These are phyloP conservation scores for Cryptococcus sp. DNA, from an alignment of 1,284 basidiomycete species.

Conservation along the genomic window DNA sequence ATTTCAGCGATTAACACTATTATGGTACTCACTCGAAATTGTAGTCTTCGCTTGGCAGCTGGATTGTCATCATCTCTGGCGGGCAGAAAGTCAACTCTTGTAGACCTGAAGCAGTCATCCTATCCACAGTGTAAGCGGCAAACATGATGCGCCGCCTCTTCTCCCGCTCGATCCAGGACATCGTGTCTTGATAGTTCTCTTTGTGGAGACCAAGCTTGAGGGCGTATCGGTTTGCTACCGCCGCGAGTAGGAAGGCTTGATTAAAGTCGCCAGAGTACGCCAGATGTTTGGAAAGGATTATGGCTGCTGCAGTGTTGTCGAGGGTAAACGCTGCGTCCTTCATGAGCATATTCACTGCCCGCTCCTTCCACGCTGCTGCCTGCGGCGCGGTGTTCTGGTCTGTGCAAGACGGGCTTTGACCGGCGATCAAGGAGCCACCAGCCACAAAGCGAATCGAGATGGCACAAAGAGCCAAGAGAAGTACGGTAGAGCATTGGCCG, in stretches of 20 bases:
- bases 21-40: neutral
- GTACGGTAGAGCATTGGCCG: too few species aligned
- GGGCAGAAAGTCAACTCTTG: neutral
- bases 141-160: constrained; percentile 2
- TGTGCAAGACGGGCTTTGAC: too few species aligned
- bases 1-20: neutral
- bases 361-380: neutral
- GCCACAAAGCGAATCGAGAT: too few species aligned
- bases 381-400: neutral
- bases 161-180: neutral
- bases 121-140: neutral
- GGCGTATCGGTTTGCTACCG: constrained; percentile 4
- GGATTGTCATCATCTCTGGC: neutral
- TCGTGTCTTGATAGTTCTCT: neutral
- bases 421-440: too few species aligned
- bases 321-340: neutral
- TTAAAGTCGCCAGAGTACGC: neutral
- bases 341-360: constrained; percentile 3
- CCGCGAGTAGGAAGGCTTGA: neutral
- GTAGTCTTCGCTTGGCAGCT: constrained; percentile 7
- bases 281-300: constrained; percentile 1
- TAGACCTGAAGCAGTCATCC: constrained; percentile 4
- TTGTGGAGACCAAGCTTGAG: neutral
- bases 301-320: constrained; percentile 1
- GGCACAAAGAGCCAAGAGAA: too few species aligned